These are phyloP conservation scores for Podospora anserina DNA, from an alignment of 495 filamentous ascomycete species.

Conservation along the genomic window DNA sequence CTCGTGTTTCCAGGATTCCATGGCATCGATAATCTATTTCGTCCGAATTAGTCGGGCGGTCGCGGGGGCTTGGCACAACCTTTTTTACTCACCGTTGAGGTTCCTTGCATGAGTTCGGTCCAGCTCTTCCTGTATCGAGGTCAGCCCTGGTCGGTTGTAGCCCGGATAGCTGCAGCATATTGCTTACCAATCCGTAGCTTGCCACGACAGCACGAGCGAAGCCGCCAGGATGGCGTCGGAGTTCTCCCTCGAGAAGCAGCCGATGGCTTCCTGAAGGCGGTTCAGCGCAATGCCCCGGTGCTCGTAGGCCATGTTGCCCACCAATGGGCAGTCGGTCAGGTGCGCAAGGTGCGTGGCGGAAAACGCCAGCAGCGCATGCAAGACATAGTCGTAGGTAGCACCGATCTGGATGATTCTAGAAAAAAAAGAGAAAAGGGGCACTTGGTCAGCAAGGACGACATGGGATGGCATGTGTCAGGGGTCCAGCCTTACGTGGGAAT, in stretches of 20 bases:
- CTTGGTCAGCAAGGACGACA: constrained; percentile 27
- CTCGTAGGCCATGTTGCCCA: constrained; percentile 79
- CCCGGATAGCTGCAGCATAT: constrained; percentile 35
- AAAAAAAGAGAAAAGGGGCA: constrained; percentile 16
- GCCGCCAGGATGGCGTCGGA: constrained; percentile 91
- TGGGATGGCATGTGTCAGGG: constrained; percentile 4
- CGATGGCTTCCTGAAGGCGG: constrained; percentile 83
- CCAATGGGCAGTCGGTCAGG: constrained; percentile 75
- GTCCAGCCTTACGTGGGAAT: constrained; percentile 73
- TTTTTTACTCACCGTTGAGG: constrained; percentile 64
- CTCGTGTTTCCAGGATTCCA: constrained; percentile 89
- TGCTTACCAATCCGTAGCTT: constrained; percentile 91
- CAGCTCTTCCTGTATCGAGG: constrained; percentile 70
- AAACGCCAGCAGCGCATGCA: constrained; percentile 87
- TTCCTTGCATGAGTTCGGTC: constrained; percentile 88
- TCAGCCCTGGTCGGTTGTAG: constrained; percentile 32
- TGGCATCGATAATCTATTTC: constrained; percentile 73
- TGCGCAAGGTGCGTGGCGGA: constrained; percentile 89
- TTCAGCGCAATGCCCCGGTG: constrained; percentile 81
- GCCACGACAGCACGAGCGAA: constrained; percentile 92
- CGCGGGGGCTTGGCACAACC: neutral
- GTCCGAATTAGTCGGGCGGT: constrained; percentile 31
- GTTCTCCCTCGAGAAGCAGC: constrained; percentile 77
- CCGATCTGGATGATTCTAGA: constrained; percentile 81
- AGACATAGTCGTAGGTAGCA: constrained; percentile 76